Percentiles rank a stretch among this genome's conserved stretches.
Conservation (phyloP, 768 basidiomycete species). For the Macrolepiota dolichaula region DNA sequence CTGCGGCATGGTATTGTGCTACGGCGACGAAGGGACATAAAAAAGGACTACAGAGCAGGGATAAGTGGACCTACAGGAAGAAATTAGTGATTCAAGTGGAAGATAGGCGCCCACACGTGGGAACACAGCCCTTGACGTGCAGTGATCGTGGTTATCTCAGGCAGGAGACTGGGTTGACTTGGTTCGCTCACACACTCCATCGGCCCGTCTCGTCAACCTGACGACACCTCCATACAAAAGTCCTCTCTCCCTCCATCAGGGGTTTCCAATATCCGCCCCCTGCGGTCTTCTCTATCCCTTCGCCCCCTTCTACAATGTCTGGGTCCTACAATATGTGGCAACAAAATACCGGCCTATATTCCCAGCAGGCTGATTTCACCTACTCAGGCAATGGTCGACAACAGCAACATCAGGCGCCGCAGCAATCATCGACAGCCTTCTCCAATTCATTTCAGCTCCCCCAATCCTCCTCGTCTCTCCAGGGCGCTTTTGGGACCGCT, state of each 20-base stretch:
- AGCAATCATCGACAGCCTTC: conserved; percentile 10
- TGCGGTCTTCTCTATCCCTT: not conserved
- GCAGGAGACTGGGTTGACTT: not conserved
- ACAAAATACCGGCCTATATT: conserved; percentile 13
- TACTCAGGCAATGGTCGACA: conserved; percentile 18
- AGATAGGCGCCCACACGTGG: not conserved
- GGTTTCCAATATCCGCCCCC: not conserved
- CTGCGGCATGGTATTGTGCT: not conserved
- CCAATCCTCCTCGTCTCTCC: conserved; percentile 20
- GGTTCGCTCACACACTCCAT: conserved; percentile 7
- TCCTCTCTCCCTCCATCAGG: not conserved
- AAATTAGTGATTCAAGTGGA: not conserved
- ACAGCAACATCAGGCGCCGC: conserved; percentile 17
- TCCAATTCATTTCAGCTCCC: conserved; percentile 14
- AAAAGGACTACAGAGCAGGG: not conserved
- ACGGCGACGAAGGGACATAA: not conserved
- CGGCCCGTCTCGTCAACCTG: not conserved
- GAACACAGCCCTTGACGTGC: conserved; percentile 1
- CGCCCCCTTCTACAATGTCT: conserved; percentile 1
- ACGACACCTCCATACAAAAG: not conserved
- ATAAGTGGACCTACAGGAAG: not conserved
- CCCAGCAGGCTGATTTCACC: conserved; percentile 28
- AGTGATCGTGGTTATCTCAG: not conserved
- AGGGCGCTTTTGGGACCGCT: conserved; percentile 17
- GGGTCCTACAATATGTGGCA: conserved; percentile 5